These are phyloP conservation scores for Neurospora discreta DNA, from an alignment of 495 filamentous ascomycete genomes.

Conservation along the genomic window DNA sequence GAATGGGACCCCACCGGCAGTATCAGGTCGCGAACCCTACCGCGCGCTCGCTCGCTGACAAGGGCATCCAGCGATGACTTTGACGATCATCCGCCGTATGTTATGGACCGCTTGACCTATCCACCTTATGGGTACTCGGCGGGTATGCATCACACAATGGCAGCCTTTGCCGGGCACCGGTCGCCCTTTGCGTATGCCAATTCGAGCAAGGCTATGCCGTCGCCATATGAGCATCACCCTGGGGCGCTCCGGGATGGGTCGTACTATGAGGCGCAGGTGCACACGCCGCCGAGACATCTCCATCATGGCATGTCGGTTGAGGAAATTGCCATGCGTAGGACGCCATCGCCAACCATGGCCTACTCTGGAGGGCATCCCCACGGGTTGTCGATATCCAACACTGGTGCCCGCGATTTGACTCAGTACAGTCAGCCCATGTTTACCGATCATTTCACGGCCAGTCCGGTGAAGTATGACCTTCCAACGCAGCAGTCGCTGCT, in stretches of 20 bases:
- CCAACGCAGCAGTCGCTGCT: neutral
- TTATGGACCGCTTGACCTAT: constrained; percentile 21
- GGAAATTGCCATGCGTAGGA: constrained; percentile 40
- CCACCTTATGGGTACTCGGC: constrained; percentile 14
- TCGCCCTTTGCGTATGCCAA: constrained; percentile 54
- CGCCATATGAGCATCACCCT: constrained; percentile 40
- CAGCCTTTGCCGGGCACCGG: constrained; percentile 27
- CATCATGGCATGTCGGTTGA: constrained; percentile 32
- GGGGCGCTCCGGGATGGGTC: constrained; percentile 28
- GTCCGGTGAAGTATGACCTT: neutral
- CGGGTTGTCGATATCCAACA: neutral
- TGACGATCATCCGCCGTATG: constrained; percentile 24
- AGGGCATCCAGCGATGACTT: constrained; percentile 18
- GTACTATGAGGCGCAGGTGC: constrained; percentile 52
- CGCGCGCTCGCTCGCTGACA: constrained; percentile 20
- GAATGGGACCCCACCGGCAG: constrained; percentile 15
- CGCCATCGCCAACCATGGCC: constrained; percentile 27
- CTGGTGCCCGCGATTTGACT: neutral
- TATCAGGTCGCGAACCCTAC: constrained; percentile 1
- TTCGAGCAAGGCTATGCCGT: constrained; percentile 47
- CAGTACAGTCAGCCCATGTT: constrained; percentile 8
- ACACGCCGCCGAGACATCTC: constrained; percentile 23
- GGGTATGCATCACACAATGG: constrained; percentile 19
- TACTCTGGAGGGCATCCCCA: neutral
- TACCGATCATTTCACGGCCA: neutral